These are phyloP conservation scores for Citropsis articulata DNA, from an alignment of 345 rosid genomes.

Conservation along the genomic window DNA sequence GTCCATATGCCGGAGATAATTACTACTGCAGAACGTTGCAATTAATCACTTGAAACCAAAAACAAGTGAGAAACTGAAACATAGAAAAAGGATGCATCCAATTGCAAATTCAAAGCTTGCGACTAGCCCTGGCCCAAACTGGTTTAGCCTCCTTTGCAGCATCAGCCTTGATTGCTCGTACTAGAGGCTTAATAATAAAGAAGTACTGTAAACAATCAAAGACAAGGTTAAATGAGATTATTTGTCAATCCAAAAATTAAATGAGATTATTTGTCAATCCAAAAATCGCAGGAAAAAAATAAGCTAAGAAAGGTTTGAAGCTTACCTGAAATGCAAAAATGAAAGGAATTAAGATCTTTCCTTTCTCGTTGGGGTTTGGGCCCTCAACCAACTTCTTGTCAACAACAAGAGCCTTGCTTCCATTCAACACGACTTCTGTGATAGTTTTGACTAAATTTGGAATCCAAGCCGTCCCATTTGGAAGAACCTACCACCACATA, in stretches of 20 bases:
- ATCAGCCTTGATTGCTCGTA: conserved; percentile 44
- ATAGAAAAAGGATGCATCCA: background rate
- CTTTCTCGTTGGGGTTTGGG: conserved; percentile 48
- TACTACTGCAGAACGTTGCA: background rate
- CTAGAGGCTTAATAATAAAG: conserved; percentile 38
- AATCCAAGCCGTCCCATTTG: conserved; percentile 52
- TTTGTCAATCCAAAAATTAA: background rate
- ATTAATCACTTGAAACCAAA: background rate
- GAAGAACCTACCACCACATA: conserved; percentile 39
- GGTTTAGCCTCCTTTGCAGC: conserved; percentile 37
- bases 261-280: background rate
- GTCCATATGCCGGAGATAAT: background rate
- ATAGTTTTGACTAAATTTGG: conserved; percentile 39
- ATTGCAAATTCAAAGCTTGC: background rate
- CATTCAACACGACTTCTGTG: conserved; percentile 42
- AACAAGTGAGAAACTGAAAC: background rate
- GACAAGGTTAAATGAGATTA: background rate
- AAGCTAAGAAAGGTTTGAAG: background rate
- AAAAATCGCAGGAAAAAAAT: background rate
- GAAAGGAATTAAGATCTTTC: conserved; percentile 46
- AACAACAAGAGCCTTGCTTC: conserved; percentile 39
- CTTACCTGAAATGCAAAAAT: conserved; percentile 50
- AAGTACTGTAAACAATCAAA: conserved; percentile 33
- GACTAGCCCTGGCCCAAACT: conserved; percentile 24
- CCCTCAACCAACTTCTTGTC: conserved; percentile 60